These are phyloP conservation scores for Agarophyton chilense DNA, from an alignment of 23 red algal species.

Conservation along the genomic window DNA sequence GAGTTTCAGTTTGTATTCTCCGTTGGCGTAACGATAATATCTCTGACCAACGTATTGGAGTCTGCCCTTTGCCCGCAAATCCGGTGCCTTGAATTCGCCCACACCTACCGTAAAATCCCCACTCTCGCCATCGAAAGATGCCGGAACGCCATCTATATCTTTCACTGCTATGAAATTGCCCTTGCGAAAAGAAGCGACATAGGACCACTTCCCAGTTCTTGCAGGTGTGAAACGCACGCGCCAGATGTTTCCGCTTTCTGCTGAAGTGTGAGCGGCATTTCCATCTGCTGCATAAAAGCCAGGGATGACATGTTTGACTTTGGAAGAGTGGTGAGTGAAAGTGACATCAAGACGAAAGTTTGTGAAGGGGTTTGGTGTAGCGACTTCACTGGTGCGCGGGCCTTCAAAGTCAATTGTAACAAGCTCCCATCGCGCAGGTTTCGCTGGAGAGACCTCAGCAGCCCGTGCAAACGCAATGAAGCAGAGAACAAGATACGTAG, in stretches of 20 bases:
- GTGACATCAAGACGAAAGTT: conserved; percentile 59
- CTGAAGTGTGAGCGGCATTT: conserved; percentile 33
- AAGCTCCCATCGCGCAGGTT: conserved; percentile 40
- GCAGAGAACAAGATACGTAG: neutral
- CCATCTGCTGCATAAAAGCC: conserved; percentile 76
- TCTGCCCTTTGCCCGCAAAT: conserved; percentile 45
- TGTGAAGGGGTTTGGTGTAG: conserved; percentile 48
- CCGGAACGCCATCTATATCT: conserved; percentile 2
- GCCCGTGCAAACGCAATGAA: neutral
- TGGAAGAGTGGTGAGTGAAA: conserved; percentile 17
- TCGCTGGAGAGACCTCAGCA: neutral
- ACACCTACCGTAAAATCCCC: conserved; percentile 31
- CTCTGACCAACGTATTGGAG: conserved; percentile 62
- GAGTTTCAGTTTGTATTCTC: conserved; percentile 40
- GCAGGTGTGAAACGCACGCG: conserved; percentile 46
- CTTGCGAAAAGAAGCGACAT: conserved; percentile 40
- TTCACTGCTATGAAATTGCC: conserved; percentile 28
- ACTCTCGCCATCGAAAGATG: conserved; percentile 22
- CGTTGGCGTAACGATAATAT: conserved; percentile 44
- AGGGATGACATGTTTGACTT: conserved; percentile 3
- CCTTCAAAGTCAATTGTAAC: conserved; percentile 38
- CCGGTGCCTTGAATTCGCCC: neutral
- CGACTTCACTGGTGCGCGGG: conserved; percentile 16
- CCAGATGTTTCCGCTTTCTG: conserved; percentile 33
- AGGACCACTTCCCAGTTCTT: conserved; percentile 35